Evolutionary conservation across 768 basidiomycete genomes (phyloP), one percentile per base, ranked within the genome.

Genomic region (Leccinum variicolor): DNA sequence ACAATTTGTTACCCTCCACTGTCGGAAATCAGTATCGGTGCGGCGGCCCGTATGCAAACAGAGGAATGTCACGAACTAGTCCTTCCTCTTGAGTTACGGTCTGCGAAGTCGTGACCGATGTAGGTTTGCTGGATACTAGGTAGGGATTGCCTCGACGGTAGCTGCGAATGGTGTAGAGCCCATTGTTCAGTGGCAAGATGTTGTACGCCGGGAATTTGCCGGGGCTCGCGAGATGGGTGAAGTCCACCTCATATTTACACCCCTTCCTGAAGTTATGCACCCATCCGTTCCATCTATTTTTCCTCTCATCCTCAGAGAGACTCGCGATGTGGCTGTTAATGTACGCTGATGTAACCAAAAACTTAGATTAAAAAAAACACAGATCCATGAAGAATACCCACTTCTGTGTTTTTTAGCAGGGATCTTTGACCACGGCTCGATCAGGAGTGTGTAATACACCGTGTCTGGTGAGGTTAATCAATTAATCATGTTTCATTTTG

Each of bases 161-260:
- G 23, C 29, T 58, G 2, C 47, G 57, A 23, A 57, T 57, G 26
- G 31, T 49, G 55, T 57, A 58, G 11, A 4, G 19, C 21, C 54
- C 46, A 7, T 39, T 0, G 8, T 3, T n/a, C 19, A 56, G 39
- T 14, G 3, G 54, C 19, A 31, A 54, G 21, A 57, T 39, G 2
- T 56, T n/a, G 28, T 57, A 57, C 5, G 41, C 41, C 41, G 41
- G 41, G 41, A 58, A 49, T 7, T 17, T 19, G 7, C 9, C 3
- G 19, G 57, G 11, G 15, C 3, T 31, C 14, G 25, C 57, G 19
- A 57, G 57, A 15, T 14, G 26, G 11, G 56, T 19, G 17, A 57
- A 39, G 21, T 13, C 54, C 5, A 14, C 23, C 19, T 57, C 54
- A 7, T 36, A 49, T 39, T 4, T 19, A 15, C 57, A 57, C 14